Evolutionary conservation across 768 basidiomycete genomes (phyloP).

Genomic region (Tricholoma flavovirens): DNA sequence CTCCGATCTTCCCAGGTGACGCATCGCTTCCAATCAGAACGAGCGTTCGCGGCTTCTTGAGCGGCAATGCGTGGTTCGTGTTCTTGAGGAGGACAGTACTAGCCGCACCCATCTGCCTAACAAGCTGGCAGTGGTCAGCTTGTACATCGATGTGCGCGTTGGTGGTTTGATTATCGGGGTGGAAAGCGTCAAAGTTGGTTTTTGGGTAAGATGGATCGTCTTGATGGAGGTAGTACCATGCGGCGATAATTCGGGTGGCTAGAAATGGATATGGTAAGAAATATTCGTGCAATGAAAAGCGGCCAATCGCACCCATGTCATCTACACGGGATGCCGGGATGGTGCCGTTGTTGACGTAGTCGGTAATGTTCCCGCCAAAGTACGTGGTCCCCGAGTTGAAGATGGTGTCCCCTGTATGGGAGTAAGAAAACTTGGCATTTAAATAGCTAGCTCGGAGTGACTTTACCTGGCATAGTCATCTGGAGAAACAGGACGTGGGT

Average conservation of each 20-base stretch:
- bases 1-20: conserved; percentile 51
- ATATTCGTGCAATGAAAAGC: conserved; percentile 14
- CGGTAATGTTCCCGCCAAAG: conserved; percentile 65
- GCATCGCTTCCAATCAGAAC: conserved; percentile 60
- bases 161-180: conserved; percentile 40
- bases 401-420: conserved; percentile 32
- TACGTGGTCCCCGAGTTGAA: conserved; percentile 48
- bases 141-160: conserved; percentile 67
- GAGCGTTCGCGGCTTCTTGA: conserved; percentile 53
- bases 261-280: conserved; percentile 4
- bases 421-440: not conserved
- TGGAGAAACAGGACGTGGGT: conserved; percentile 17
- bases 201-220: conserved; percentile 56
- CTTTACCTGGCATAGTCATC: conserved; percentile 71
- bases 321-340: conserved; percentile 61
- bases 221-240: conserved; percentile 64
- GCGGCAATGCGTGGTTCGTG: conserved; percentile 45
- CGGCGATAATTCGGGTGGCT: conserved; percentile 72
- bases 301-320: conserved; percentile 58
- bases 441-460: conserved; percentile 25
- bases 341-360: conserved; percentile 64
- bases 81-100: conserved; percentile 79
- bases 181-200: conserved; percentile 69
- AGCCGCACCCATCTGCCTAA: conserved; percentile 68
- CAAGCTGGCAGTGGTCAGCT: conserved; percentile 58